Conservation (phyloP, 257 asterid genomes). For the Thymus quinquecostatus region DNA sequence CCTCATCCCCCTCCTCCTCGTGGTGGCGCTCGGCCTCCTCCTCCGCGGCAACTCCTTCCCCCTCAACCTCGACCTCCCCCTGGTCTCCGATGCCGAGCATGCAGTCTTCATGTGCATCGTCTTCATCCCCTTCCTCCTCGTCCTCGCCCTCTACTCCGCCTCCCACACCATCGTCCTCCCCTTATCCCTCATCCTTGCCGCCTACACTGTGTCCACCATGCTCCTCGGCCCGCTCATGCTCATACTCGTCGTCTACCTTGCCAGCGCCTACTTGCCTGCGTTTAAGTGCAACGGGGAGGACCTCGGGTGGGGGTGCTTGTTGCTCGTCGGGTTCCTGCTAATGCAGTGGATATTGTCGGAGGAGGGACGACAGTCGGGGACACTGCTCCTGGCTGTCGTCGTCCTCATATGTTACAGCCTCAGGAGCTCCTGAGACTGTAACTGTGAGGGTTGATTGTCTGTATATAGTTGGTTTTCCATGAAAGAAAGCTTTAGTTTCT, state of each 20-base stretch:
- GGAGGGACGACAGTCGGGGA: constrained; percentile 41
- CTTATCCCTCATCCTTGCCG: constrained; percentile 41
- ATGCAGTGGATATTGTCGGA: constrained; percentile 46
- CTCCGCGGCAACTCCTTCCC: constrained; percentile 49
- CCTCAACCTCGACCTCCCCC: constrained; percentile 33
- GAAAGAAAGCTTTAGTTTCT: neutral
- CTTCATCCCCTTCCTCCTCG: constrained; percentile 43
- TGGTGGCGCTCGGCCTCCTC: constrained; percentile 55
- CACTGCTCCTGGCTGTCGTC: constrained; percentile 37
- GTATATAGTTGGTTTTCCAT: neutral
- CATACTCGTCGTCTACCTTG: constrained; percentile 43
- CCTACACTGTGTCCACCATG: constrained; percentile 51
- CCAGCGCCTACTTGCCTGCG: constrained; percentile 32
- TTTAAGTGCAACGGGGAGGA: constrained; percentile 40
- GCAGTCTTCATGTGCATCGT: constrained; percentile 42
- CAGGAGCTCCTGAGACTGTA: neutral
- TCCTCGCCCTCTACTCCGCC: constrained; percentile 43
- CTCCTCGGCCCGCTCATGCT: constrained; percentile 67
- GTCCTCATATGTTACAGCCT: constrained; percentile 33
- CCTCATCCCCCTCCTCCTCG: constrained; percentile 57
- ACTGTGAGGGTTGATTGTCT: neutral
- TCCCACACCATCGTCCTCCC: constrained; percentile 48
- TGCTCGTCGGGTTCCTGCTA: constrained; percentile 36
- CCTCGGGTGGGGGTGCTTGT: constrained; percentile 44
- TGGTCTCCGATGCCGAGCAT: constrained; percentile 47